These are phyloP conservation scores for Penicillium cosmopolitanum DNA, from an alignment of 495 filamentous ascomycete species.

Conservation along the genomic window DNA sequence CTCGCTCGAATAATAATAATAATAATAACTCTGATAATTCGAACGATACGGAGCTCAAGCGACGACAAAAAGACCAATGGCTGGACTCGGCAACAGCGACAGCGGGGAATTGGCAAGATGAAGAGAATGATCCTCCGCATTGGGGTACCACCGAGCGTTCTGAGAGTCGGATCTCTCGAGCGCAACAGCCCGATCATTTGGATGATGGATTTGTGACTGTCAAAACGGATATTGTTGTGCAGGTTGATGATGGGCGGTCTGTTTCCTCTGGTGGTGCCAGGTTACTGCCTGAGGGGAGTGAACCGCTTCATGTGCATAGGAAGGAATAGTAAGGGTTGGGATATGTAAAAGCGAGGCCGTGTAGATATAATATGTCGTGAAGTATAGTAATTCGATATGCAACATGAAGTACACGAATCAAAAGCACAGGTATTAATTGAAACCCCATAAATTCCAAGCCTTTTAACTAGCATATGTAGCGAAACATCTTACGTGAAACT, in stretches of 20 bases:
- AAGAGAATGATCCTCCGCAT: slow-evolving; percentile 16
- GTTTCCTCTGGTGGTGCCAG: slow-evolving; percentile 24
- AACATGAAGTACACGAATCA: too few species aligned
- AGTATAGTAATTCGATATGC: too few species aligned
- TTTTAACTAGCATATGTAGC: too few species aligned
- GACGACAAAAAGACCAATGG: slow-evolving; percentile 22
- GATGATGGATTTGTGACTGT: slow-evolving; percentile 31
- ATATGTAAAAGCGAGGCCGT: neutral
- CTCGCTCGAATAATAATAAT: slow-evolving; percentile 22
- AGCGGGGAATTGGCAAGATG: slow-evolving; percentile 20
- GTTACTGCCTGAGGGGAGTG: slow-evolving; percentile 21
- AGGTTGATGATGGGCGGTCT: slow-evolving; percentile 32
- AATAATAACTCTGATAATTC: slow-evolving; percentile 12
- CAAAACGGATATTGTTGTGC: slow-evolving; percentile 37
- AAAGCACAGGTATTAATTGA: too few species aligned
- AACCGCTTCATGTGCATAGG: neutral
- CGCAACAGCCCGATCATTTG: slow-evolving; percentile 19
- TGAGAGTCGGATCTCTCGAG: slow-evolving; percentile 21
- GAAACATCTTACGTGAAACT: too few species aligned
- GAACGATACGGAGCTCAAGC: slow-evolving; percentile 25
- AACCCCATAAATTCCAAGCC: too few species aligned
- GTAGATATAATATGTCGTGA: neutral
- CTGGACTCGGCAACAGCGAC: slow-evolving; percentile 23
- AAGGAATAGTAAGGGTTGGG: neutral
- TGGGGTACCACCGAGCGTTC: slow-evolving; percentile 26